Conservation (phyloP, 129 eudicot species). For the Ambrosia trifida region DNA sequence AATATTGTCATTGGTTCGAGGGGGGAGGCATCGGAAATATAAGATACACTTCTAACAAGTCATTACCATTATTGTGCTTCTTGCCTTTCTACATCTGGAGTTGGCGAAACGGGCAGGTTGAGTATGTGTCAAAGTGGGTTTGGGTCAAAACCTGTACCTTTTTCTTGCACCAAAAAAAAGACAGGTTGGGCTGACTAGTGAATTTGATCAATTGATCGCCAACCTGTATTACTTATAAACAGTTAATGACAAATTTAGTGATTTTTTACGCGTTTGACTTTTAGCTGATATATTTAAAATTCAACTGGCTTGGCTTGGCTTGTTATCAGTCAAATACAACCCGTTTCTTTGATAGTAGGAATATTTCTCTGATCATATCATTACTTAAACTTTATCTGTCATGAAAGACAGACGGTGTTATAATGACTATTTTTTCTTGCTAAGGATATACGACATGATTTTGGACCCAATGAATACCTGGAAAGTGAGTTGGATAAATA, state of each 20-base stretch:
- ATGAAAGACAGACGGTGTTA: background rate
- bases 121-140: background rate
- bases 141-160: background rate
- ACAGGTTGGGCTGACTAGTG: no score
- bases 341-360: no score
- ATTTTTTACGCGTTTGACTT: background rate
- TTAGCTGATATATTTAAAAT: background rate
- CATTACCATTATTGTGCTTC: slow-evolving; percentile 3
- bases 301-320: background rate
- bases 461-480: slow-evolving; percentile 46
- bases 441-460: slow-evolving; percentile 67
- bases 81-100: background rate
- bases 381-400: background rate
- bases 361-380: background rate
- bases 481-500: slow-evolving; percentile 62
- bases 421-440: background rate
- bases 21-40: slow-evolving; percentile 57
- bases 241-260: no score
- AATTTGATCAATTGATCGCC: no score
- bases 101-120: background rate
- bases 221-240: no score
- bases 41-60: slow-evolving; percentile 45
- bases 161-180: no score
- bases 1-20: slow-evolving; percentile 58
- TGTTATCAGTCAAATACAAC: background rate